Conservation (phyloP, 1,284 basidiomycete genomes). For the Leccinum subrobustum region DNA sequence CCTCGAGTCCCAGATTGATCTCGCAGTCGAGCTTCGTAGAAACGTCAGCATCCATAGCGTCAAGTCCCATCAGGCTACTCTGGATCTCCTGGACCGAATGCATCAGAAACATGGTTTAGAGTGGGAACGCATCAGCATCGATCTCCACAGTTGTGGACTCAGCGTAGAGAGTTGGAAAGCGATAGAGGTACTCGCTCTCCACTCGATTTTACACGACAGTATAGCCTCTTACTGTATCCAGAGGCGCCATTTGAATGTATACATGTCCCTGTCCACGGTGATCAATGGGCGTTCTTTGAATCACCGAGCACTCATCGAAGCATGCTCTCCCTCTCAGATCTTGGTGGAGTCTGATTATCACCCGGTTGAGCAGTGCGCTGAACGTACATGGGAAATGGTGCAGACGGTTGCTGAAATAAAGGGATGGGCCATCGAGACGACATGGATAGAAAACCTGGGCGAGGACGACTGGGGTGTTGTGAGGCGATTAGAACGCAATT, state of each 20-base stretch:
- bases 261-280: constrained; percentile 74
- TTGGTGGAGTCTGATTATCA: constrained; percentile 79
- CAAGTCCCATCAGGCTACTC: constrained; percentile 62
- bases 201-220: neutral
- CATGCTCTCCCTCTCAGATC: constrained; percentile 59
- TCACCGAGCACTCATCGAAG: constrained; percentile 56
- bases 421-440: constrained; percentile 63
- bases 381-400: constrained; percentile 71
- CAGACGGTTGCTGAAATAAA: constrained; percentile 58
- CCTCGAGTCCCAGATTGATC: constrained; percentile 71
- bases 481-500: constrained; percentile 62
- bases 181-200: constrained; percentile 53
- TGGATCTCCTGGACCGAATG: constrained; percentile 59
- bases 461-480: constrained; percentile 59
- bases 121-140: constrained; percentile 65
- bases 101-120: constrained; percentile 45
- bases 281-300: constrained; percentile 70
- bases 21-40: constrained; percentile 70
- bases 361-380: constrained; percentile 48
- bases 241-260: constrained; percentile 68
- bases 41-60: constrained; percentile 83
- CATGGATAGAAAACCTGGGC: constrained; percentile 47
- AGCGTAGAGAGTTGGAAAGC: constrained; percentile 65
- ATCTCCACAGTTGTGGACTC: constrained; percentile 77
- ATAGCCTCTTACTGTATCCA: constrained; percentile 30